phyloP scores from a whole-genome alignment of 2,329 filamentous ascomycete species.

The Fusarium buxicola region DNA sequence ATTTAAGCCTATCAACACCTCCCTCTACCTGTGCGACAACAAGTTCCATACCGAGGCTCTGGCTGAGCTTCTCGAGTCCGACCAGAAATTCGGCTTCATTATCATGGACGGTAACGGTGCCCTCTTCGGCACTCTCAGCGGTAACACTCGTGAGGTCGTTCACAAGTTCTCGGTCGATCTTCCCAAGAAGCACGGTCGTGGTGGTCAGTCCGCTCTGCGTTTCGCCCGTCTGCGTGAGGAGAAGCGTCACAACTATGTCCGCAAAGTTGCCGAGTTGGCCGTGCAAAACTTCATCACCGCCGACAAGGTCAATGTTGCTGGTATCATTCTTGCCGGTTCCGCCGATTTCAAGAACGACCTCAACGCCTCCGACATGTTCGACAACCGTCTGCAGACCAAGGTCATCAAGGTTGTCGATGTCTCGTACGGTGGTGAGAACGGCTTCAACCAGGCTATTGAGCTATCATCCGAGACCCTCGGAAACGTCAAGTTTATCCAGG shows the following conservation, averaged over 20 bases:
- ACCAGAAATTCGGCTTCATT: conserved; percentile 99
- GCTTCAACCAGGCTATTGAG: conserved; percentile 99
- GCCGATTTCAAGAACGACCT: conserved; percentile 99
- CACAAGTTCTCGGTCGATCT: conserved; percentile 99
- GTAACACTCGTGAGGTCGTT: conserved; percentile 95
- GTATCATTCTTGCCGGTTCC: conserved; percentile 93
- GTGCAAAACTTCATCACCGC: conserved; percentile 99
- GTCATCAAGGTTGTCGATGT: conserved; percentile 99
- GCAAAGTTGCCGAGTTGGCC: conserved; percentile 96
- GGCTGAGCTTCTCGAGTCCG: conserved; percentile 95
- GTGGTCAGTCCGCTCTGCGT: conserved; percentile 99
- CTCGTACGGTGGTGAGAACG: conserved; percentile 98
- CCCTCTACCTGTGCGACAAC: conserved; percentile 99
- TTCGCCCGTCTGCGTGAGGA: conserved; percentile 99
- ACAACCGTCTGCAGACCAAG: conserved; percentile 89
- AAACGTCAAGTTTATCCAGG: conserved; percentile 99
- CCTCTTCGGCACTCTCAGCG: conserved; percentile 94
- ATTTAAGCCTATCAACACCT: conserved; percentile 99
- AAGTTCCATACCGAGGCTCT: conserved; percentile 99
- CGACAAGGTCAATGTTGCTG: conserved; percentile 98
- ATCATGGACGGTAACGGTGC: conserved; percentile 99
- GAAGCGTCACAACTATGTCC: conserved; percentile 99
- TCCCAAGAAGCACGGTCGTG: conserved; percentile 99
- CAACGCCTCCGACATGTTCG: conserved; percentile 97
- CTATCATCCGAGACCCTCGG: conserved; percentile 93